Percentiles rank a stretch among this genome's conserved stretches.
phyloP scores from a whole-genome alignment of 345 rosid species.

The Cardamine occulta region DNA sequence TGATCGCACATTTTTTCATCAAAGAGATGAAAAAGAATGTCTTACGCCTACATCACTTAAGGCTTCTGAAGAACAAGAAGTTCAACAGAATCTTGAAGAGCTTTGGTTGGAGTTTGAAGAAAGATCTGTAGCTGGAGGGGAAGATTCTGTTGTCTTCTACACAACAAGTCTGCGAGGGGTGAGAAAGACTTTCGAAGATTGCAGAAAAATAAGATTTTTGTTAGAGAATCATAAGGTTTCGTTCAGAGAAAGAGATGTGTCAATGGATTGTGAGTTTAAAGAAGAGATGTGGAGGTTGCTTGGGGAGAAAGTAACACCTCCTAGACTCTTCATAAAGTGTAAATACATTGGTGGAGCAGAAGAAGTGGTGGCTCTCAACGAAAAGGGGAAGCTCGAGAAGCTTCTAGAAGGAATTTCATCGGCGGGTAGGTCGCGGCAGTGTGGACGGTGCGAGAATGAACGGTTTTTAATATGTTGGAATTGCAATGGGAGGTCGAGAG shows the following conservation, averaged over 20 bases:
- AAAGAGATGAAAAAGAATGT: conserved; percentile 8
- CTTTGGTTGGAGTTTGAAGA: conserved; percentile 36
- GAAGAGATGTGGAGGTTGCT: conserved; percentile 65
- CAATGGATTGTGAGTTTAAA: conserved; percentile 65
- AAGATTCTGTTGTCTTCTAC: conserved; percentile 62
- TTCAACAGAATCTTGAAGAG: conserved; percentile 30
- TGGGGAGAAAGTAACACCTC: conserved; percentile 59
- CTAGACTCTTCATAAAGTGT: conserved; percentile 68
- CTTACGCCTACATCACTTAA: background rate
- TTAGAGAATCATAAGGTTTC: conserved; percentile 55
- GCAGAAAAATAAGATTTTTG: conserved; percentile 56
- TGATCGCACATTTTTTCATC: conserved; percentile 23
- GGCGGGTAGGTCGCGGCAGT: conserved; percentile 23
- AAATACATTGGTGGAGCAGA: conserved; percentile 77
- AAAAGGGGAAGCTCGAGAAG: conserved; percentile 71
- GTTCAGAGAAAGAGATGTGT: conserved; percentile 68
- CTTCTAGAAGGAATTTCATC: conserved; percentile 58
- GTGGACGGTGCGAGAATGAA: conserved; percentile 53
- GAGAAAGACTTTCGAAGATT: conserved; percentile 74
- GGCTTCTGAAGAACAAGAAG: conserved; percentile 24
- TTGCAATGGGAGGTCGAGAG: conserved; percentile 70
- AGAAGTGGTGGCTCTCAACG: conserved; percentile 64
- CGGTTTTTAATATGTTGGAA: conserved; percentile 62
- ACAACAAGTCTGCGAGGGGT: conserved; percentile 70
- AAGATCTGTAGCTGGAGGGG: conserved; percentile 63